These are phyloP conservation scores for Gillenia trifoliata DNA, from an alignment of 306 rosid genomes.

Conservation along the genomic window DNA sequence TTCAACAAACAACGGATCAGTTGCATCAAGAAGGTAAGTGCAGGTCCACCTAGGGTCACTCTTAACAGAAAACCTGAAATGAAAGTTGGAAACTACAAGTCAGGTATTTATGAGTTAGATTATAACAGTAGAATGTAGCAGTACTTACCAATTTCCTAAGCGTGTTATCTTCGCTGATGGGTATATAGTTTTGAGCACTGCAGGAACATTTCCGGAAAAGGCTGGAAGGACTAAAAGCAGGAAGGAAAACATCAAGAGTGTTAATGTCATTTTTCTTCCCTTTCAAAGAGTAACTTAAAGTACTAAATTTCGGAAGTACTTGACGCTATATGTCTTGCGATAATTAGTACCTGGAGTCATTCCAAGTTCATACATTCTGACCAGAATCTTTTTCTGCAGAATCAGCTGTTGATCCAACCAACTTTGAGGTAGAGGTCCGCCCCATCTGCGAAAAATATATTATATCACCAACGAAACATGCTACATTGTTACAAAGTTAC, in stretches of 20 bases:
- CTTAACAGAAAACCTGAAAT: slow-evolving; percentile 73
- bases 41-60: slow-evolving; percentile 78
- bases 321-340: neutral
- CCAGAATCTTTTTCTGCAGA: slow-evolving; percentile 74
- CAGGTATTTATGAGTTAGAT: neutral
- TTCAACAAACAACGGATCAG: slow-evolving; percentile 79
- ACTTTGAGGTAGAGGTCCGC: slow-evolving; percentile 86
- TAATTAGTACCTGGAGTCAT: slow-evolving; percentile 78
- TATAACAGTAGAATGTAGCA: neutral
- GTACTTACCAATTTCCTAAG: slow-evolving; percentile 77
- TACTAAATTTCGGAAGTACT: neutral
- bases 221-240: slow-evolving; percentile 83
- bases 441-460: slow-evolving; percentile 53
- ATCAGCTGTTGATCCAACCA: slow-evolving; percentile 80
- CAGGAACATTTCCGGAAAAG: slow-evolving; percentile 93
- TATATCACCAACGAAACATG: neutral
- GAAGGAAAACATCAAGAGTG: slow-evolving; percentile 10
- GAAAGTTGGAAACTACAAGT: neutral
- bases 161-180: slow-evolving; percentile 91
- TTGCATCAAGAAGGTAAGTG: slow-evolving; percentile 94
- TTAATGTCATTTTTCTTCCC: neutral
- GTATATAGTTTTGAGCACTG: slow-evolving; percentile 52
- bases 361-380: slow-evolving; percentile 81
- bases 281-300: neutral
- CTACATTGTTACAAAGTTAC: neutral